phyloP scores from a whole-genome alignment of 1,284 basidiomycete genomes.

The Violaceomyces palustris region DNA sequence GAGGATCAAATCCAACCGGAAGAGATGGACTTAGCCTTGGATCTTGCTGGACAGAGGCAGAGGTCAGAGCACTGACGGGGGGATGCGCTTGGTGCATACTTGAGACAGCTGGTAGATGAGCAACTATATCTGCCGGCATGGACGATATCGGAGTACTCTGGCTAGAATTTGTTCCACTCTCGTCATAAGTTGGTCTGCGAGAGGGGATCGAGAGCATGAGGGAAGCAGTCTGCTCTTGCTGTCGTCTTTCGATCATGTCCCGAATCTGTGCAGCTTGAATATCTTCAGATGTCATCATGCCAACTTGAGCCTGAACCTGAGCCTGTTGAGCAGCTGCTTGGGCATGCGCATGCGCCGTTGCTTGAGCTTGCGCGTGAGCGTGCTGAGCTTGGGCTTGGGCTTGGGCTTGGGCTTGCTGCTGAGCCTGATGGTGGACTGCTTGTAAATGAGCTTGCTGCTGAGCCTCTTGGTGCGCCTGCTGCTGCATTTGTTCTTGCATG shows the following conservation, averaged over 20 bases:
- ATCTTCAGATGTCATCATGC: slow-evolving; percentile 11
- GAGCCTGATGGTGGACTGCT: too few relatives aligned
- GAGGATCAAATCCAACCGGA: slow-evolving; percentile 12
- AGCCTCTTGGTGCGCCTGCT: slow-evolving; percentile 17
- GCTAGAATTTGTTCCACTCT: slow-evolving; percentile 17
- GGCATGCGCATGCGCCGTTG: slow-evolving; percentile 2
- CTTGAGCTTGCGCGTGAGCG: too few relatives aligned
- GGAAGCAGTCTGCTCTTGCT: slow-evolving; percentile 35
- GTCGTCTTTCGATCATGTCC: slow-evolving; percentile 36
- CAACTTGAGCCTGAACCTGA: slow-evolving; percentile 11
- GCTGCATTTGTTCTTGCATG: too few relatives aligned
- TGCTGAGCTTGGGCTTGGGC: slow-evolving; percentile 15
- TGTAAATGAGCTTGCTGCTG: slow-evolving; percentile 6
- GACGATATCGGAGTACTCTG: slow-evolving; percentile 38
- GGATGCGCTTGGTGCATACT: slow-evolving; percentile 16
- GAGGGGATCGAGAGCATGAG: slow-evolving; percentile 39
- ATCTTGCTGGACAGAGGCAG: slow-evolving; percentile 5
- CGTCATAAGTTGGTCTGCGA: slow-evolving; percentile 10
- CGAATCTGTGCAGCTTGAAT: slow-evolving; percentile 27
- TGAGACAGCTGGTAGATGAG: slow-evolving; percentile 24
- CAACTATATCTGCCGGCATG: slow-evolving; percentile 34
- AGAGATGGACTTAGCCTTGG: slow-evolving; percentile 15
- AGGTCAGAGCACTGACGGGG: slow-evolving; percentile 11
- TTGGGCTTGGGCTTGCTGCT: too few relatives aligned
- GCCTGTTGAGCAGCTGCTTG: slow-evolving; percentile 5